Evolutionary conservation across 2,329 filamentous ascomycete genomes (phyloP).

Genomic region (Diaporthe citrichinensis): DNA sequence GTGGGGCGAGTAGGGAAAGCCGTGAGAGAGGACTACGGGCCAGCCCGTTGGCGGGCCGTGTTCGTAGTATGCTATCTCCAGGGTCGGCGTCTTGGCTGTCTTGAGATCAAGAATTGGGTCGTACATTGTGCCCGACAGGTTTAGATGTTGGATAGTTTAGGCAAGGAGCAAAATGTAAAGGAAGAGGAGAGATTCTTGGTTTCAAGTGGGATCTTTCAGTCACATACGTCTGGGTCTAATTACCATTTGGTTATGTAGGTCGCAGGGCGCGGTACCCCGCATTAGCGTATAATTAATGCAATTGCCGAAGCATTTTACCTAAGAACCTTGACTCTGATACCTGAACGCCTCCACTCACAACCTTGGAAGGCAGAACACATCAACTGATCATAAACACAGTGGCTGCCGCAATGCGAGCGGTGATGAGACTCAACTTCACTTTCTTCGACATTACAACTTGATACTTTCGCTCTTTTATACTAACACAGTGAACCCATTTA

Average conservation of each 20-base stretch:
- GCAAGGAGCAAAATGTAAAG: neutral
- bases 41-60: neutral
- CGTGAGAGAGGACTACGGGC: conserved; percentile 9
- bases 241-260: neutral
- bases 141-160: too few relatives aligned
- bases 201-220: neutral
- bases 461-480: neutral
- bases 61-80: conserved; percentile 11
- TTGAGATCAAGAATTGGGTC: neutral
- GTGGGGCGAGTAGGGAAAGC: conserved; percentile 7
- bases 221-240: neutral
- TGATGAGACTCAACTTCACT: neutral
- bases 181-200: neutral
- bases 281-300: neutral
- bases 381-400: too few relatives aligned
- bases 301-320: too few relatives aligned
- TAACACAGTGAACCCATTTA: neutral
- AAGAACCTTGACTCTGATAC: too few relatives aligned
- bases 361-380: too few relatives aligned
- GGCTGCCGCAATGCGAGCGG: too few relatives aligned
- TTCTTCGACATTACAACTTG: neutral
- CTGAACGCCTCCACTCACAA: too few relatives aligned
- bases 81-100: neutral
- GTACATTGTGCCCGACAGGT: neutral
- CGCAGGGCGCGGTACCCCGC: neutral